These are phyloP conservation scores for Ceratocystiopsis minuta DNA, from an alignment of 2,329 filamentous ascomycete genomes.

Conservation along the genomic window DNA sequence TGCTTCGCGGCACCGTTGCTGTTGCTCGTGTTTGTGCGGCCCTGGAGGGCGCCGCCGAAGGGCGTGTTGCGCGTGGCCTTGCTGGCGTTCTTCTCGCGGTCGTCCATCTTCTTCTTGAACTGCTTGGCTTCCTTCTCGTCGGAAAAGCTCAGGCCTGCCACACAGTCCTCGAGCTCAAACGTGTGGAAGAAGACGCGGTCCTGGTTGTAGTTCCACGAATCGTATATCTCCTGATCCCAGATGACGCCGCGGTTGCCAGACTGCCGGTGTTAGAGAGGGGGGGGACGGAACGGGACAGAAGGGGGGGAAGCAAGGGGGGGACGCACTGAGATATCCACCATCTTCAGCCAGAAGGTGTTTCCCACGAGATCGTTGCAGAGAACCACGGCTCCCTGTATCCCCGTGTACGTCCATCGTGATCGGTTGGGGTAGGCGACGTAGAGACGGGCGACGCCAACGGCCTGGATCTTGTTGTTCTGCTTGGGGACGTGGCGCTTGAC, in stretches of 20 bases:
- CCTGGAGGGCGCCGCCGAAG: constrained; percentile 35
- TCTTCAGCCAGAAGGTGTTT: constrained; percentile 91
- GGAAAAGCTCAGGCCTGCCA: constrained; percentile 78
- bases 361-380: constrained; percentile 88
- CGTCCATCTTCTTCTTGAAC: constrained; percentile 94
- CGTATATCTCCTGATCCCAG: constrained; percentile 97
- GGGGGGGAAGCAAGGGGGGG: too few species aligned
- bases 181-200: constrained; percentile 96
- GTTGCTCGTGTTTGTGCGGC: constrained; percentile 12
- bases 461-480: constrained; percentile 90
- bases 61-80: constrained; percentile 68
- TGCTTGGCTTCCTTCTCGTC: constrained; percentile 96
- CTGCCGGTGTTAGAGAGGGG: constrained; percentile 23
- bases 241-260: constrained; percentile 67
- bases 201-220: constrained; percentile 87
- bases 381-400: constrained; percentile 78
- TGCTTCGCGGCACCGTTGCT: constrained; percentile 15
- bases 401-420: constrained; percentile 82
- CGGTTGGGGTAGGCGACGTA: constrained; percentile 83
- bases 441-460: constrained; percentile 79
- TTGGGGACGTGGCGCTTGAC: constrained; percentile 92
- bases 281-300: constrained; percentile 1
- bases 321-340: constrained; percentile 86
- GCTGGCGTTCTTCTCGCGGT: constrained; percentile 85
- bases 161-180: constrained; percentile 85